phyloP scores from a whole-genome alignment of 2,329 filamentous ascomycete species.

The Truncatella angustata region DNA sequence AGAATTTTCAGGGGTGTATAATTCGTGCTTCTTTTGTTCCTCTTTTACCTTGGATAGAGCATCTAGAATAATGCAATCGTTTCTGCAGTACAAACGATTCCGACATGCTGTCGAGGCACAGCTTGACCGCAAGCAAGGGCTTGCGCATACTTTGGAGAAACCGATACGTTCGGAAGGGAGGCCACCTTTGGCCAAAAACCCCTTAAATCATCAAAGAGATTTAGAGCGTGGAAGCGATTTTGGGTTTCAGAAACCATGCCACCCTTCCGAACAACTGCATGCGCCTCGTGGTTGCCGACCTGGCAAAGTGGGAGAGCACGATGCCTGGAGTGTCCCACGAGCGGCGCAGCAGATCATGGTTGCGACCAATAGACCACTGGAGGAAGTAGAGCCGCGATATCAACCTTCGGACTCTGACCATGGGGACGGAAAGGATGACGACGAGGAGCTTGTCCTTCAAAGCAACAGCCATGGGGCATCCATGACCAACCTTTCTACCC shows the following conservation, averaged over 20 bases:
- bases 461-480: not conserved
- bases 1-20: too few relatives aligned
- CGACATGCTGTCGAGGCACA: slow-evolving; percentile 10
- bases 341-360: not conserved
- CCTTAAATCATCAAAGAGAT: not conserved
- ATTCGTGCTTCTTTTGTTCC: too few relatives aligned
- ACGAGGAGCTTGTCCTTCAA: not conserved
- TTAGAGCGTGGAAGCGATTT: not conserved
- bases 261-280: not conserved
- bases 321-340: not conserved
- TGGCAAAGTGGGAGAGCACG: not conserved
- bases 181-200: not conserved
- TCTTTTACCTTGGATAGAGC: too few relatives aligned
- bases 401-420: not conserved
- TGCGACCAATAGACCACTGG: not conserved
- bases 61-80: slow-evolving; percentile 12
- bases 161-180: not conserved
- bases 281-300: not conserved
- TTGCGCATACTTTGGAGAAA: not conserved
- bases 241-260: not conserved
- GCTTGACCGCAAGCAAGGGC: slow-evolving; percentile 4
- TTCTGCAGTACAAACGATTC: slow-evolving; percentile 12
- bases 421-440: not conserved
- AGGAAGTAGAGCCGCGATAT: not conserved
- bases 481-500: not conserved